phyloP scores from a whole-genome alignment of 2,329 filamentous ascomycete genomes.

The Nectriaceae sp. region DNA sequence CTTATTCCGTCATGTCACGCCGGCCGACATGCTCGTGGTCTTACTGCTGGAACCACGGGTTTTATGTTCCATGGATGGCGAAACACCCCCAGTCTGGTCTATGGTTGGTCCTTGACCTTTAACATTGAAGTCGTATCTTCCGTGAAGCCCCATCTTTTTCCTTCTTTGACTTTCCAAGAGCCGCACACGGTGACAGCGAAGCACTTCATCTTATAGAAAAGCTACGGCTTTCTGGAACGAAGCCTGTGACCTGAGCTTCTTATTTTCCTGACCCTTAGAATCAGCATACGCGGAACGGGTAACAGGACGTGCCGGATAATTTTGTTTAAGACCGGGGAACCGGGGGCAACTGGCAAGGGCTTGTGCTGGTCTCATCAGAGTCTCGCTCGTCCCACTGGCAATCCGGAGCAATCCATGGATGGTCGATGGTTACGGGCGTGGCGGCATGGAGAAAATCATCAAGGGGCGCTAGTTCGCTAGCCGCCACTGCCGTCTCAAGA shows the following conservation, averaged over 20 bases:
- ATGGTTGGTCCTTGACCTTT: background rate
- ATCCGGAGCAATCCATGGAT: background rate
- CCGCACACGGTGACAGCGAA: background rate
- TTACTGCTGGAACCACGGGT: conserved; percentile 11
- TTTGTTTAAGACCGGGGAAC: background rate
- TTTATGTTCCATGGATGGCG: background rate
- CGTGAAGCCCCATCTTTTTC: background rate
- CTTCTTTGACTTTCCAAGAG: background rate
- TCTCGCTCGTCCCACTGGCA: background rate
- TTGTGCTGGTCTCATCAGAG: background rate
- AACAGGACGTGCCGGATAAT: background rate
- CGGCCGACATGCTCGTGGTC: conserved; percentile 17
- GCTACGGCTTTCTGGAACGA: background rate
- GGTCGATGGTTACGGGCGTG: background rate
- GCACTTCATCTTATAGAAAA: background rate
- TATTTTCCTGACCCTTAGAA: background rate
- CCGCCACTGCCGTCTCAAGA: background rate
- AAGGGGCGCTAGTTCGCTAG: background rate
- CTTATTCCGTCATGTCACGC: conserved; percentile 18
- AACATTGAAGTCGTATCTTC: background rate
- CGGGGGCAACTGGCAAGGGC: background rate
- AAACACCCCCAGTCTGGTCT: background rate
- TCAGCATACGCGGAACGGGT: background rate
- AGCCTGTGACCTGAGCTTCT: background rate
- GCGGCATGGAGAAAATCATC: background rate